These are phyloP conservation scores for Puccinia triticina DNA, from an alignment of 1,284 basidiomycete genomes.

Conservation along the genomic window DNA sequence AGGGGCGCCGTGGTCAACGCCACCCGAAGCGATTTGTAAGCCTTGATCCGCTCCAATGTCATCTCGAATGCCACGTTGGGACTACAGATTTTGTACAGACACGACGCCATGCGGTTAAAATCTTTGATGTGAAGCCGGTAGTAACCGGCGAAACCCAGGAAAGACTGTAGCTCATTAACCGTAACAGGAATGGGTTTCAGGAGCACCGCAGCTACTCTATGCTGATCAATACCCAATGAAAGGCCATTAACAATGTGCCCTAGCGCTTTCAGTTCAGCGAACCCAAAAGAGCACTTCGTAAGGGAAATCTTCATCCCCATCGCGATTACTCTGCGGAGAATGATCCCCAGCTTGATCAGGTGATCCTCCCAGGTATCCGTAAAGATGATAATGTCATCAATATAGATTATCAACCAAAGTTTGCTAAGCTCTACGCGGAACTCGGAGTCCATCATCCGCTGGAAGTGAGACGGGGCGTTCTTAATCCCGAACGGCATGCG, in stretches of 20 bases:
- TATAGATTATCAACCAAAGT: neutral
- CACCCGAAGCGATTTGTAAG: too few relatives aligned
- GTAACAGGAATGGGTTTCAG: neutral
- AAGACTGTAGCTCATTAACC: neutral
- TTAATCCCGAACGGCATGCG: neutral
- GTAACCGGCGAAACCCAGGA: slow-evolving; percentile 8
- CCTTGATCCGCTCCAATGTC: slow-evolving; percentile 13
- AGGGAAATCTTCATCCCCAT: slow-evolving; percentile 9
- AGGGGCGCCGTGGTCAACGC: slow-evolving; percentile 4
- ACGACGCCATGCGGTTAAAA: neutral
- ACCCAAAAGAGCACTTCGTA: neutral
- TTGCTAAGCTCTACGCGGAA: neutral
- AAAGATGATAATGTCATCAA: slow-evolving; percentile 4
- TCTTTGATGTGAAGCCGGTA: neutral
- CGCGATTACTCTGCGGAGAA: neutral
- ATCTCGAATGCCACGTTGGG: too few relatives aligned
- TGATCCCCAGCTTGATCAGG: neutral
- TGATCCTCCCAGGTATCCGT: neutral
- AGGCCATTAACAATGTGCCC: slow-evolving; percentile 7
- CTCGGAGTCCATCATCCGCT: neutral
- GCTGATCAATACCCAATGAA: neutral
- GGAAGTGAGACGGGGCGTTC: slow-evolving; percentile 10
- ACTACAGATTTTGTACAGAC: too few relatives aligned
- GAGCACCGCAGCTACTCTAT: slow-evolving; percentile 23
- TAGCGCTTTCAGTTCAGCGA: neutral